Evolutionary conservation across 345 rosid genomes (phyloP), one percentile per base, ranked within the genome.

Genomic region (Erucastrum elatum): DNA sequence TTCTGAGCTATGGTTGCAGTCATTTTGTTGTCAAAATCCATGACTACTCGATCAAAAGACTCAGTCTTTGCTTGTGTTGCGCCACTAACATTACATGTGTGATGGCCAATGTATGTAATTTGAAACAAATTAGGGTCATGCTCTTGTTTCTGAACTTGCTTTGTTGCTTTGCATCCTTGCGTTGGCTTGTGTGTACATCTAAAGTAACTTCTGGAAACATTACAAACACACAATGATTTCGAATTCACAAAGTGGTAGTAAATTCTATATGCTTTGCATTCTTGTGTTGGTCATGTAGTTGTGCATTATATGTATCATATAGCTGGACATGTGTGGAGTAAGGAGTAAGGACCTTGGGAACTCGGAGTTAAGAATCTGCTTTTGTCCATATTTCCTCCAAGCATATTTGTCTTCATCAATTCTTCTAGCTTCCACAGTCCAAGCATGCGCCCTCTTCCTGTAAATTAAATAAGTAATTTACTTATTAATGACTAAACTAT

Each of bases 301-400:
- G 21, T 21, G 60, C 60, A 53, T 53, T 53, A 53, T 15, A 15
- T 53, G 10, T 53, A 53, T 16, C 58, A 16, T 11, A 15, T 55
- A 35, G 29, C 7, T 35, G 63, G 15, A 64, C 3, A 75, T 53
- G 68, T 64, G 58, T 21, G 35, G 13, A 55, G 31, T 16, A 60
- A 60, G n/a, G 12, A 21, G 2, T 3, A 71, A 71, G 51, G 39
- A 90, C 98, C 98, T 92, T 62, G 96, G 96, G 68, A 83, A 64
- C 26, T 75, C 86, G 63, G 90, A 41, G 60, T 92, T 84, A 66
- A 89, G 91, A 64, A 94, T 94, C 63, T 64, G 83, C 66, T 94
- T 94, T 71, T 94, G 98, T 4, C 98, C 98, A 76, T 94, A 94
- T 70, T 94, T 94, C 71, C 98, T 92, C 98, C 98, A 94, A 13